Percentiles rank a stretch among this genome's conserved stretches.
Conservation (phyloP, 306 rosid genomes). For the Lablab purpureus region DNA sequence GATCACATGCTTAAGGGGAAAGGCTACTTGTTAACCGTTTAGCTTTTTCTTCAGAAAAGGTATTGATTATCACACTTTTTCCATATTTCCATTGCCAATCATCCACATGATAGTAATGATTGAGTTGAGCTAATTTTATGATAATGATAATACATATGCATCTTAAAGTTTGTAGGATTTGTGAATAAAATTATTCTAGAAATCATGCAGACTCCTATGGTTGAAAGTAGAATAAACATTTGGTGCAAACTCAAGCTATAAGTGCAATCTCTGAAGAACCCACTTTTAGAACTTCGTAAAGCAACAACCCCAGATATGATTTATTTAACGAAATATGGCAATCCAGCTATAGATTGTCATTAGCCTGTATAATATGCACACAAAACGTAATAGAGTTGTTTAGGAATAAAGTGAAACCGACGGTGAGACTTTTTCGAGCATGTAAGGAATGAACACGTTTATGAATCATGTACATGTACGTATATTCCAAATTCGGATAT, state of each 20-base stretch:
- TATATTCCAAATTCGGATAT: neutral
- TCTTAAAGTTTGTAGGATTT: neutral
- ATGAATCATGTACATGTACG: slow-evolving; percentile 1
- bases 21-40: neutral
- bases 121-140: neutral
- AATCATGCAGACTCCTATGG: neutral
- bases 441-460: slow-evolving; percentile 6
- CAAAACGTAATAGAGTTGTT: neutral
- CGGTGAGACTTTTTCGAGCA: neutral
- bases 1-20: neutral
- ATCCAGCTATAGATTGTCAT: neutral
- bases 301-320: slow-evolving; percentile 22
- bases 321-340: slow-evolving; percentile 23
- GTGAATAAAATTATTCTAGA: neutral
- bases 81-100: neutral
- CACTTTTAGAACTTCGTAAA: slow-evolving; percentile 11
- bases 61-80: slow-evolving; percentile 4
- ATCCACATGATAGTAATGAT: neutral
- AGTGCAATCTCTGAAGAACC: neutral
- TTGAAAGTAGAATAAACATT: slow-evolving; percentile 12
- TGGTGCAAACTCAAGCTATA: neutral
- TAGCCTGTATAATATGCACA: neutral
- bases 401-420: slow-evolving; percentile 7
- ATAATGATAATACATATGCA: neutral
- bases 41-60: slow-evolving; percentile 2